Evolutionary conservation across 179 eudicot genomes (phyloP).

Genomic region (Sideroxylon spinosum): DNA sequence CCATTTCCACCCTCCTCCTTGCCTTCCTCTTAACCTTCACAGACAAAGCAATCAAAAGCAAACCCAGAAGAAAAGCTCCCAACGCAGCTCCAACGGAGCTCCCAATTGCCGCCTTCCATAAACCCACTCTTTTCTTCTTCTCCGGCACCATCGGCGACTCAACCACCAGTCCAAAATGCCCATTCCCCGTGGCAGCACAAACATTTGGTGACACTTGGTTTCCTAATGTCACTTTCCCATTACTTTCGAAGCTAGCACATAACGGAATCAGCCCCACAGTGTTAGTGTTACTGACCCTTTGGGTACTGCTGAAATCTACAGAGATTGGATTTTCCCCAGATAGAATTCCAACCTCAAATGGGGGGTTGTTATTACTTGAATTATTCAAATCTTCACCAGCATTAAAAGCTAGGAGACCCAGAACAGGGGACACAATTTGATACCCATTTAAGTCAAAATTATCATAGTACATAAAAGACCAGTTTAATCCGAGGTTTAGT

Average conservation of each 20-base stretch:
- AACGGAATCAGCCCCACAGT: slow-evolving; percentile 38
- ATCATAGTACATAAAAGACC: slow-evolving; percentile 52
- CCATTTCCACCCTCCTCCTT: slow-evolving; percentile 69
- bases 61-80: slow-evolving; percentile 64
- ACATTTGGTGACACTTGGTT: slow-evolving; percentile 48
- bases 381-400: slow-evolving; percentile 41
- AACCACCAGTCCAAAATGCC: slow-evolving; percentile 70
- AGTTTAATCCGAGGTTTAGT: slow-evolving; percentile 55
- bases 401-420: slow-evolving; percentile 76
- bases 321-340: slow-evolving; percentile 45
- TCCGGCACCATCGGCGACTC: slow-evolving; percentile 37
- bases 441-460: slow-evolving; percentile 57
- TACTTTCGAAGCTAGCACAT: slow-evolving; percentile 61
- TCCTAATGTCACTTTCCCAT: slow-evolving; percentile 46
- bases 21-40: slow-evolving; percentile 78
- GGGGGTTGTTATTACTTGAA: slow-evolving; percentile 22
- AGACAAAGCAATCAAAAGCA: slow-evolving; percentile 69
- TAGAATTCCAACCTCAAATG: slow-evolving; percentile 55
- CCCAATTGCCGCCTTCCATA: slow-evolving; percentile 69
- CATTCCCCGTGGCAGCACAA: slow-evolving; percentile 53
- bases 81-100: slow-evolving; percentile 77
- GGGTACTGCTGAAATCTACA: slow-evolving; percentile 48
- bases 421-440: slow-evolving; percentile 61
- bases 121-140: slow-evolving; percentile 27
- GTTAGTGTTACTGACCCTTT: slow-evolving; percentile 9